Conservation (phyloP, 495 filamentous ascomycete genomes). For the Margaritispora aquatica region DNA sequence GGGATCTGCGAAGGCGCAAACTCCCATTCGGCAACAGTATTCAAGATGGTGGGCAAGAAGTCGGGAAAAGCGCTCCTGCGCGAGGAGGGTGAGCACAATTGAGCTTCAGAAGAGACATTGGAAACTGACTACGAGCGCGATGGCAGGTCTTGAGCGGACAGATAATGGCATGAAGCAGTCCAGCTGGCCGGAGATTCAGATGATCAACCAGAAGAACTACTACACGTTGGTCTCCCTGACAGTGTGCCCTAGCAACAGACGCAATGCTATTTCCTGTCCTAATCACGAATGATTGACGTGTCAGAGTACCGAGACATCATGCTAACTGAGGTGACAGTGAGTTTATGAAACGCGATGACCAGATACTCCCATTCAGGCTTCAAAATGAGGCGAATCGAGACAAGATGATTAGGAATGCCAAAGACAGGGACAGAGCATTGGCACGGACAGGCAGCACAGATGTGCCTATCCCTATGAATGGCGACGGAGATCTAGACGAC, state of each 20-base stretch:
- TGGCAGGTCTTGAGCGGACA: conserved; percentile 79
- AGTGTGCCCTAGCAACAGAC: background rate
- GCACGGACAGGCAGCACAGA: conserved; percentile 65
- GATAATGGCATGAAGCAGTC: conserved; percentile 96
- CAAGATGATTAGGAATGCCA: conserved; percentile 71
- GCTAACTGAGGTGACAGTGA: conserved; percentile 48
- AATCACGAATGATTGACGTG: no score
- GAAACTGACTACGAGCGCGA: conserved; percentile 6
- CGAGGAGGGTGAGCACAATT: conserved; percentile 47
- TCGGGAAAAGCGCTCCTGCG: conserved; percentile 57
- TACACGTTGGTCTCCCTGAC: conserved; percentile 68
- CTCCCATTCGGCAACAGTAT: background rate
- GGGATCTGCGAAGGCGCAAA: background rate
- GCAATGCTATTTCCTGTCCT: no score
- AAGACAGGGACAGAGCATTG: conserved; percentile 78
- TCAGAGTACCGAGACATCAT: no score
- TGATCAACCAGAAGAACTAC: conserved; percentile 99
- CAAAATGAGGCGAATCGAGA: conserved; percentile 78
- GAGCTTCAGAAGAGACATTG: background rate
- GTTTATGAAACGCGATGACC: conserved; percentile 96
- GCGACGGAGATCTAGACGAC: conserved; percentile 48
- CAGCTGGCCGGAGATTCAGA: conserved; percentile 82
- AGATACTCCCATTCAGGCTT: conserved; percentile 80
- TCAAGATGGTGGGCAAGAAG: conserved; percentile 57
- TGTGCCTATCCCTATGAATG: conserved; percentile 32